Base-by-base conservation (phyloP, 495 filamentous ascomycete genomes). In the Aspergillus wentii region DNA sequence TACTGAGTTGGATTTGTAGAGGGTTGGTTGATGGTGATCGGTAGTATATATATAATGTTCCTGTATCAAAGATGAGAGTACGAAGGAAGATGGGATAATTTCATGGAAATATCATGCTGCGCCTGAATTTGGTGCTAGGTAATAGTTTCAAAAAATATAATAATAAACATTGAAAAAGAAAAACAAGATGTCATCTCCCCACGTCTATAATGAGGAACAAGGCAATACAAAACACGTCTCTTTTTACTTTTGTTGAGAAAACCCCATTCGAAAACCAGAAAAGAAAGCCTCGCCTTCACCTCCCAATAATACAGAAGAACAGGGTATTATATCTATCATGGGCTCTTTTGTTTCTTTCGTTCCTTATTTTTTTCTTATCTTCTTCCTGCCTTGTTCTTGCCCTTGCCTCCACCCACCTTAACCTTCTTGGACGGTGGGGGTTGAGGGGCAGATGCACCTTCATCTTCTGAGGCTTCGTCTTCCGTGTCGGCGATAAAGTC, bases 401-500 rank as follows among this genome's bases (percentile, higher is more conserved):
- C 46, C 36, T 55, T 58, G 20, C 48, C 48, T 25, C 46, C 51
- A 20, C 44, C 40, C 30, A 41, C 33, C 26, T 54, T 38, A 46
- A 58, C 59, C 30, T 51, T 46, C 57, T 66, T 71, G 53, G 69
- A 67, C 22, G 61, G 49, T 17, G 62, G 56, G 20, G 58, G 58
- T 27, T 53, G 56, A 28, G 52, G 44, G 30, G 56, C 45, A 17
- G 51, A 47, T 4, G 44, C 49, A 9, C 60, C 64, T 33, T 56
- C 59, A 16, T 65, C 67, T 15, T 62, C 68, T 26, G 51, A 33
- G 6, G 49, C 59, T 30, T 66, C 65, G 2, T 69, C 64, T 26
- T 71, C 67, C 5, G 60, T 59, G 33, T 72, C 66, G 10, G 66
- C 66, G 25, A 72, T 62, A 51, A 72, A 72, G 39, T 72, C 61